These are phyloP conservation scores for Picea sitchensis DNA, from an alignment of 75 land plant genomes.

Conservation along the genomic window DNA sequence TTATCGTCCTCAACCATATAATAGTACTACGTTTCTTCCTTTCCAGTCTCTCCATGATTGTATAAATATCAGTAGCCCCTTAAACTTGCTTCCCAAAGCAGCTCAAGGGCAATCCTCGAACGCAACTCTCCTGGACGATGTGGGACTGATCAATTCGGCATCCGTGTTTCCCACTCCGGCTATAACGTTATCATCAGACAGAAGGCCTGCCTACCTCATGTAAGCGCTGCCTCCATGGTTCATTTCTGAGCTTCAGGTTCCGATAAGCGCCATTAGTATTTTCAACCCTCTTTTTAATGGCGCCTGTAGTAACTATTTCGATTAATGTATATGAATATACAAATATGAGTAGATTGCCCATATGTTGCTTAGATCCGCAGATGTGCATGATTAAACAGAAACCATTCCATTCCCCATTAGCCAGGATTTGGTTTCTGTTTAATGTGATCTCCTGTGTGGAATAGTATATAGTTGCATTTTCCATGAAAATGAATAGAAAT, in stretches of 20 bases:
- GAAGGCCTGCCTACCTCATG: neutral
- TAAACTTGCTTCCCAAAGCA: neutral
- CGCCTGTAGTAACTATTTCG: too few relatives aligned
- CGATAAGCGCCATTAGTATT: too few relatives aligned
- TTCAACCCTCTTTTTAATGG: too few relatives aligned
- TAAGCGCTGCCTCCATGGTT: neutral
- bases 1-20: neutral
- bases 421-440: too few relatives aligned
- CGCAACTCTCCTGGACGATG: neutral
- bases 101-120: neutral
- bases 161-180: neutral
- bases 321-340: neutral
- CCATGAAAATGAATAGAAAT: neutral
- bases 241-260: neutral
- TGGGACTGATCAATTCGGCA: neutral
- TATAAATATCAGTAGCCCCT: neutral
- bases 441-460: too few relatives aligned
- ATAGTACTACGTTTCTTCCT: neutral
- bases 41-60: neutral
- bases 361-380: neutral
- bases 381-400: too few relatives aligned
- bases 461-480: neutral
- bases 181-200: neutral
- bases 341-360: neutral
- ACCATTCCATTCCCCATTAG: too few relatives aligned